Evolutionary conservation across 2,329 filamentous ascomycete genomes (phyloP).

Genomic region (Xylariaceae sp.): DNA sequence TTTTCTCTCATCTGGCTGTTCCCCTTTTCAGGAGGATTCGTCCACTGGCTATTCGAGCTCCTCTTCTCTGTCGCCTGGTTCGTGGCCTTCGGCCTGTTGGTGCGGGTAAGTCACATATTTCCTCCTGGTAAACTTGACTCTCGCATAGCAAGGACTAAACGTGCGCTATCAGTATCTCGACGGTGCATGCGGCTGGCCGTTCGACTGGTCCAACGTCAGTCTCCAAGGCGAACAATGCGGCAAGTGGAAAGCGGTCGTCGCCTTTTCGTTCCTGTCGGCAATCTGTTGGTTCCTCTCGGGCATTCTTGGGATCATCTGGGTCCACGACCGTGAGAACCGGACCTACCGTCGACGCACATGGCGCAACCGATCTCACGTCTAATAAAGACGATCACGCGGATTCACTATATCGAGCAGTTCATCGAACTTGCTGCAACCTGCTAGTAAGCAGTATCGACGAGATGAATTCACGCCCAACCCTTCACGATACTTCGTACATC

Average conservation of each 20-base stretch:
- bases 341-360: conserved; percentile 30
- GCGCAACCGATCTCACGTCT: conserved; percentile 28
- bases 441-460: neutral
- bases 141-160: neutral
- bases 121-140: neutral
- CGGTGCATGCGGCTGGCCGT: conserved; percentile 50
- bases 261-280: conserved; percentile 66
- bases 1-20: conserved; percentile 67
- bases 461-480: neutral
- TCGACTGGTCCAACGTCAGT: conserved; percentile 54
- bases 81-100: conserved; percentile 60
- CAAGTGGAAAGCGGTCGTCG: conserved; percentile 65
- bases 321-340: conserved; percentile 38
- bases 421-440: neutral
- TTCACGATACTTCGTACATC: neutral
- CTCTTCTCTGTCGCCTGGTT: conserved; percentile 67
- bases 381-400: neutral
- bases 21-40: conserved; percentile 62
- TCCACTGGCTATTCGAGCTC: conserved; percentile 66
- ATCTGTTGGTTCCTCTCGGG: conserved; percentile 64
- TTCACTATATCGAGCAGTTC: neutral
- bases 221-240: conserved; percentile 51
- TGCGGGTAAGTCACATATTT: conserved; percentile 43
- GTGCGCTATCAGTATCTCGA: conserved; percentile 17
- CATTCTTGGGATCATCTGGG: conserved; percentile 53